Percentiles rank a stretch among this genome's conserved stretches.
phyloP scores from a whole-genome alignment of 192 early-diverging fungal species.

The Coemansia sp. region DNA sequence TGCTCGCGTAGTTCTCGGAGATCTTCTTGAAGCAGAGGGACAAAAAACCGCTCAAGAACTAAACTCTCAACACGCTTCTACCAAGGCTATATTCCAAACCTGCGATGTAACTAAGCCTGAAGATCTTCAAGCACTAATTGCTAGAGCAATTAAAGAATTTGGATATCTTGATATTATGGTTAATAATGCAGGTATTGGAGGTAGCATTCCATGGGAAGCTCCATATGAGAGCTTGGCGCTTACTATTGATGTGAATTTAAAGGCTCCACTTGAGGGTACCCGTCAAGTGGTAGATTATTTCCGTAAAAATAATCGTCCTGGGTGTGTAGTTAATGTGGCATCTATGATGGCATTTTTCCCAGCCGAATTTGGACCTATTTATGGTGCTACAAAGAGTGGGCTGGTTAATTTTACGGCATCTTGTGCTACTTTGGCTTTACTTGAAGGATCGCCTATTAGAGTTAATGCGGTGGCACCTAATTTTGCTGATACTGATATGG shows the following conservation, averaged over 20 bases:
- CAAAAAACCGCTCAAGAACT: slow-evolving; percentile 31
- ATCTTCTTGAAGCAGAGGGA: slow-evolving; percentile 54
- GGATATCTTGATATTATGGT: slow-evolving; percentile 58
- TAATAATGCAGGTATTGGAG: slow-evolving; percentile 64
- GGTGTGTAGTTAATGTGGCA: slow-evolving; percentile 73
- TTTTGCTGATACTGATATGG: slow-evolving; percentile 55
- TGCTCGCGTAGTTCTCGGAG: slow-evolving; percentile 61
- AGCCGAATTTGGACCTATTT: slow-evolving; percentile 59
- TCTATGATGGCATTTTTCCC: slow-evolving; percentile 67
- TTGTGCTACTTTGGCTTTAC: slow-evolving; percentile 42
- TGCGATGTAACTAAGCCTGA: slow-evolving; percentile 53
- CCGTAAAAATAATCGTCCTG: slow-evolving; percentile 44
- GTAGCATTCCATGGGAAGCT: slow-evolving; percentile 45
- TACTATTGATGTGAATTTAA: slow-evolving; percentile 69
- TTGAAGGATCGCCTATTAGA: slow-evolving; percentile 48
- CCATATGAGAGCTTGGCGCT: slow-evolving; percentile 42
- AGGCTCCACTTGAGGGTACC: slow-evolving; percentile 72
- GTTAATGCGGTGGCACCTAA: slow-evolving; percentile 65
- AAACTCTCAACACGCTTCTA: slow-evolving; percentile 12
- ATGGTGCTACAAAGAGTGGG: slow-evolving; percentile 73
- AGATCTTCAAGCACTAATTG: slow-evolving; percentile 36
- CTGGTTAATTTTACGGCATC: slow-evolving; percentile 60
- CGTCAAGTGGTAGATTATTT: slow-evolving; percentile 64
- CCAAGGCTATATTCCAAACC: slow-evolving; percentile 38
- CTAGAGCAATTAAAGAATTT: slow-evolving; percentile 49